Base-by-base conservation (phyloP, 495 filamentous ascomycete species). In the Hyaloscypha hepaticicola region DNA sequence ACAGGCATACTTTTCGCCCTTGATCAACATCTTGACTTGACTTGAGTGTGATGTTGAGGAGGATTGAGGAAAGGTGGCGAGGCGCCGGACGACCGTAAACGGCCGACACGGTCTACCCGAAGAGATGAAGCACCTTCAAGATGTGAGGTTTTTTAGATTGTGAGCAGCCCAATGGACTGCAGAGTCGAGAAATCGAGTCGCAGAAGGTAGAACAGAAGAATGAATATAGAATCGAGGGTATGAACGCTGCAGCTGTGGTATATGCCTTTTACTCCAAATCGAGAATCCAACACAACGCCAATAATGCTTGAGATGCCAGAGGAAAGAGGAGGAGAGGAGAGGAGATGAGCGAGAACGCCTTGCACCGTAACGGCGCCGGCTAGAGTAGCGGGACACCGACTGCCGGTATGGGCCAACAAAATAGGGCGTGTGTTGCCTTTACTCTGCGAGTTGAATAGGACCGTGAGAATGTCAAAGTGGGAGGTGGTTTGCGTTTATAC, bases 1-100 rank as follows among this genome's bases (percentile, higher is more conserved):
- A 81, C 92, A 96, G 64, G 70, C 70, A 78, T 83, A 94, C 81
- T 94, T 94, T 81, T 94, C 90, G 76, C 90, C 90, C 78, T 92
- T 84, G 75, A 93, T 92, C 75, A 94, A 80, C 90, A 94, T 94
- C 60, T 66, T 67, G 61, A 29, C 6, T 25, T 33, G 38, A 45
- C 38, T 50, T 16, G 19, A 24, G 45, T 60, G 14, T 57, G 59
- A 55, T 55, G 52, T 58, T 31, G 60, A 50, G 12, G 65, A 51
- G 50, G 48, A 27, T 58, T 25, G 49, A 67, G 58, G 61, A 55
- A n/a, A 24, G 56, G 58, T 63, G 60, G 58, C 52, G 63, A 57
- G 58, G 52, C 62, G 64, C 62, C 52, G 60, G 56, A 66, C 60
- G 66, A 72, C 67, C 58, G 59, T 29, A 22, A 56, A 55, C 27